Evolutionary conservation across 495 filamentous ascomycete species (phyloP), one percentile per base, ranked within the genome.

Genomic region (Acidomyces sp.): DNA sequence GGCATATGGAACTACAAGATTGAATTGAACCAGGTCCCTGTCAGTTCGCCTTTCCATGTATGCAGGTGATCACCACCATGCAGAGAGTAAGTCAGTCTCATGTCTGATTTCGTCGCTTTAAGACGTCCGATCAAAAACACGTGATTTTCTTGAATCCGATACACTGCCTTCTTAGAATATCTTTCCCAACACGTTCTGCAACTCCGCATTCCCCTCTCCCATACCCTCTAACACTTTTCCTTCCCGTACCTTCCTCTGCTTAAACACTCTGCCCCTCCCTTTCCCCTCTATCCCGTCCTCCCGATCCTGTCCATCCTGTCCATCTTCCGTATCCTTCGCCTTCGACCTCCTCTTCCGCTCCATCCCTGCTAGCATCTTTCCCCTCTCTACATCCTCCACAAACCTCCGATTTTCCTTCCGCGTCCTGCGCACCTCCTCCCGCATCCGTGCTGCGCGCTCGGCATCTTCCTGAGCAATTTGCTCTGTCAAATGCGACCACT

Each of bases 341-440:
- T 84, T 77, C 38, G 28, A 32, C 64, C 81, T 85, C 48, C 47
- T 31, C 53, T 62, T 62, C 20, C 15, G 45, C 45, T 52, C 51
- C 41, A 60, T 61, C n/a, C 55, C 57, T 13, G 53, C 48, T 27
- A 60, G 12, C 56, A 61, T 60, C 57, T 61, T 63, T 27, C 72
- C 74, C 48, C 66, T 70, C 63, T 85, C 78, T 40, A 88, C 70
- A 58, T 88, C 85, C 34, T 70, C 64, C 23, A 87, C 64, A 51
- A 88, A 93, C 46, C 75, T 67, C 67, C 84, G 84, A 56, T 87
- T 86, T 67, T 93, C 84, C 56, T 75, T 78, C 43, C 71, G 78
- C 6, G 77, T 76, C 59, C 77, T 70, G 48, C 71, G 69, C 62
- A 94, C 85, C 53, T 88, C 90, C 23, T 80, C 75, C 41, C 82